Base-by-base conservation (phyloP, 768 basidiomycete genomes). In the Collybiopsis confluens region DNA sequence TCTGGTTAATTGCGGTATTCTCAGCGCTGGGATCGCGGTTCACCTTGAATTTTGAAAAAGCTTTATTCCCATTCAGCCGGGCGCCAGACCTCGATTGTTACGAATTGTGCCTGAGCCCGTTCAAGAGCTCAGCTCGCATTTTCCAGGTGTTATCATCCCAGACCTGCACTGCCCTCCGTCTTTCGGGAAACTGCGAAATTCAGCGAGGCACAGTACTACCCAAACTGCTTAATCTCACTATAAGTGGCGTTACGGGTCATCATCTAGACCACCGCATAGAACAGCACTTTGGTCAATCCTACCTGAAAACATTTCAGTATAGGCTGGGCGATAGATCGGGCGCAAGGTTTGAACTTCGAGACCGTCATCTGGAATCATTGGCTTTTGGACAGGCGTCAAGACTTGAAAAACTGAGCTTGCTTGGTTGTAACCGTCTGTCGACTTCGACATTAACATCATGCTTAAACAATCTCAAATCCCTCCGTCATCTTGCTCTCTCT, bases 401-500 rank as follows among this genome's bases (percentile, higher is more conserved):
- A 20, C 61, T 75, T 48, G 63, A 63, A 28, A 68, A 60, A 55
- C 58, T 77, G 10, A 65, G 71, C 45, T 64, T 74, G 10, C 64
- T 75, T 10, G 67, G 63, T 9, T 69, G 72, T 55, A 66, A 54
- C 46, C 63, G 67, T 3, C 58, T 76, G 7, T 64, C 68, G 7
- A 68, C 64, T 23, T 43, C 58, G 11, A 58, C 49, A 8, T 57
- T 76, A 21, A 58, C 66, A 15, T 54, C 61, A 15, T 71, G 66
- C 44, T 52, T 75, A 6, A 56, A 56, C 26, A 54, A 46, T 16
- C 54, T 74, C 28, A 55, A 58, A 0, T 46, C 35, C 23, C 61
- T 75, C 21, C 65, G 70, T 49, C 70, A 70, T 50, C 63, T 77
- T 42, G 69, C 70, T 1, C 59, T 76, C 21, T 67, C 65, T 1